Percentiles rank a stretch among this genome's conserved stretches.
These are phyloP conservation scores for Psophocarpus tetragonolobus DNA, from an alignment of 306 rosid species.

Conservation along the genomic window DNA sequence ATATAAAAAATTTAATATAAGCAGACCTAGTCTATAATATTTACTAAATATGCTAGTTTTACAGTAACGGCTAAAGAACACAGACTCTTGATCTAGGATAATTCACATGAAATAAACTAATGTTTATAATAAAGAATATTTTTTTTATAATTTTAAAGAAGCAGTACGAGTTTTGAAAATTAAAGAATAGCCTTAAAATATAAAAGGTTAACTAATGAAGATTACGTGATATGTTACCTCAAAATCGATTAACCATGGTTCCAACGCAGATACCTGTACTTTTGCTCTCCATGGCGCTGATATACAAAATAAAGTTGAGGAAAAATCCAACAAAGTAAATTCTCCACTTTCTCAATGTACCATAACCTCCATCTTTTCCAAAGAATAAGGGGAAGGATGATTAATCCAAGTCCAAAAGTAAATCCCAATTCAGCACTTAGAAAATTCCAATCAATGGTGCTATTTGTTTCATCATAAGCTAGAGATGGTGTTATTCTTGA, in stretches of 20 bases:
- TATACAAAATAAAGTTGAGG: neutral
- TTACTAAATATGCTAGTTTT: too few relatives aligned
- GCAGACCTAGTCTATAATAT: too few relatives aligned
- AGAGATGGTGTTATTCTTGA: neutral
- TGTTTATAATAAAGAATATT: too few relatives aligned
- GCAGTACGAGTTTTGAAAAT: neutral
- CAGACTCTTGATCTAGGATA: too few relatives aligned
- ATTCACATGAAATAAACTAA: neutral
- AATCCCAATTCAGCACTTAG: slow-evolving; percentile 25
- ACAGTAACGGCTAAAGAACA: too few relatives aligned
- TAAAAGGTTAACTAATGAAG: neutral
- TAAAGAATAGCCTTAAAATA: neutral
- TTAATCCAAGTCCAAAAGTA: neutral
- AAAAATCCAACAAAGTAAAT: neutral
- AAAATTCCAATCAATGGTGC: neutral
- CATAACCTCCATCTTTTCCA: slow-evolving; percentile 17
- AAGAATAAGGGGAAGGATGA: neutral
- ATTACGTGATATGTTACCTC: neutral
- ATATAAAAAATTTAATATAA: too few relatives aligned
- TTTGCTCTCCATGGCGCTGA: neutral
- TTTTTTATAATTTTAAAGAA: too few relatives aligned
- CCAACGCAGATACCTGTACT: neutral
- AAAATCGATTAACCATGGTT: neutral
- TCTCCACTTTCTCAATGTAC: neutral
- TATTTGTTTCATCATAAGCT: neutral